Evolutionary conservation across 305 asterid species (phyloP).

Genomic region (Fraxinus nigra): DNA sequence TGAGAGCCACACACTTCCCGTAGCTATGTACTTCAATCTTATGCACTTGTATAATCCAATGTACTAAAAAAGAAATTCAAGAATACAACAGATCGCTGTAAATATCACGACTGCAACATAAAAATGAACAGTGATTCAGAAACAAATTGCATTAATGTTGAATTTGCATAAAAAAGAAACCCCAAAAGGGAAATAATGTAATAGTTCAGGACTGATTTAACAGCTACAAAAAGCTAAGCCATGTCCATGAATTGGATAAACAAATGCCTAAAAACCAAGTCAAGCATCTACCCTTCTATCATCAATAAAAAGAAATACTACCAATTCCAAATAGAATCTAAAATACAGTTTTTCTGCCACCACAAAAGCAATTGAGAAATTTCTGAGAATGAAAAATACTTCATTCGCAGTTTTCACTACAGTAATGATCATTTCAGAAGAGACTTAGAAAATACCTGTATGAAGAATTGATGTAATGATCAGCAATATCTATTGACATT

Average conservation of each 20-base stretch:
- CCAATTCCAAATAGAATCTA: neutral
- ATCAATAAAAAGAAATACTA: neutral
- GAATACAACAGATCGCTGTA: neutral
- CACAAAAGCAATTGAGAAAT: neutral
- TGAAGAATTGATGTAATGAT: constrained; percentile 13
- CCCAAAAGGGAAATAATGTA: neutral
- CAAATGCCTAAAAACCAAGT: neutral
- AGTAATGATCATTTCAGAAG: constrained; percentile 33
- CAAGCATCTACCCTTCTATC: neutral
- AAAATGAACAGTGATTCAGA: neutral
- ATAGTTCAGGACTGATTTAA: neutral
- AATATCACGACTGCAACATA: neutral
- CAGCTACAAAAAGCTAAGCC: neutral
- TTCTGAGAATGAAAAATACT: neutral
- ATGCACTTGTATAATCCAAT: neutral
- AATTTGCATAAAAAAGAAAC: neutral
- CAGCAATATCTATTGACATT: neutral
- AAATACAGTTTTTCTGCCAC: neutral
- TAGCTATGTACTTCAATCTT: neutral
- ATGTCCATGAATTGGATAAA: neutral
- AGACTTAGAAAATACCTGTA: constrained; percentile 42
- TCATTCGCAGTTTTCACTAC: neutral
- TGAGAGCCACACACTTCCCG: neutral
- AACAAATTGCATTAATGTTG: neutral
- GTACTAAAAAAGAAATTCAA: neutral